Conservation (phyloP, 768 basidiomycete genomes). For the Kwoniella sp. region DNA sequence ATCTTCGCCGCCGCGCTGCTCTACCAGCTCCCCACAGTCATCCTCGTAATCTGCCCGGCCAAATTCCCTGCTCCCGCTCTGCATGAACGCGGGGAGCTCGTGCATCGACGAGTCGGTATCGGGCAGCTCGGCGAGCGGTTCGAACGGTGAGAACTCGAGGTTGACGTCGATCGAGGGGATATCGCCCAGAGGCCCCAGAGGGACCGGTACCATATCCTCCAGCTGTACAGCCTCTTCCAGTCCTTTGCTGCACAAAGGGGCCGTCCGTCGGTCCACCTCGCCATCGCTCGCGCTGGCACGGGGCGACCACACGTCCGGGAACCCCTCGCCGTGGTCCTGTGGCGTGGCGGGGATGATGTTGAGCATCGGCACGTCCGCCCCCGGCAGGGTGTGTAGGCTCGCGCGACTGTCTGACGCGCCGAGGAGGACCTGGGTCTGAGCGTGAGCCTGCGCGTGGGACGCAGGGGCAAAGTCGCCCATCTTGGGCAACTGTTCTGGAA, state of each 20-base stretch:
- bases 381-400: constrained; percentile 17
- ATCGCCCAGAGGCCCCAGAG: constrained; percentile 23
- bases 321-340: constrained; percentile 31
- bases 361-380: constrained; percentile 32
- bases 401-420: constrained; percentile 15
- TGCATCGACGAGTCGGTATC: constrained; percentile 9
- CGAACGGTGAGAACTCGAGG: constrained; percentile 45
- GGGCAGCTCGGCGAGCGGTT: constrained; percentile 21
- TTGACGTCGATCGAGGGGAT: constrained; percentile 32
- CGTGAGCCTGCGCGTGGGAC: not conserved
- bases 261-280: not conserved
- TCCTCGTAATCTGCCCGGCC: not conserved
- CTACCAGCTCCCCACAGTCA: not conserved
- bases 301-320: constrained; percentile 8
- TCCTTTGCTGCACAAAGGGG: not conserved
- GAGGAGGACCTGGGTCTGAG: no score
- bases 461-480: constrained; percentile 4
- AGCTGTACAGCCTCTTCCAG: constrained; percentile 23
- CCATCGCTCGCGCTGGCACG: no score
- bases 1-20: not conserved
- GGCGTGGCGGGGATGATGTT: constrained; percentile 47
- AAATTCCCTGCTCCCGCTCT: not conserved
- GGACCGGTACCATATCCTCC: constrained; percentile 23
- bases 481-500: constrained; percentile 21
- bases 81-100: constrained; percentile 5